Evolutionary conservation across 2,329 filamentous ascomycete genomes (phyloP).

Genomic region (Fusarium anguioides): DNA sequence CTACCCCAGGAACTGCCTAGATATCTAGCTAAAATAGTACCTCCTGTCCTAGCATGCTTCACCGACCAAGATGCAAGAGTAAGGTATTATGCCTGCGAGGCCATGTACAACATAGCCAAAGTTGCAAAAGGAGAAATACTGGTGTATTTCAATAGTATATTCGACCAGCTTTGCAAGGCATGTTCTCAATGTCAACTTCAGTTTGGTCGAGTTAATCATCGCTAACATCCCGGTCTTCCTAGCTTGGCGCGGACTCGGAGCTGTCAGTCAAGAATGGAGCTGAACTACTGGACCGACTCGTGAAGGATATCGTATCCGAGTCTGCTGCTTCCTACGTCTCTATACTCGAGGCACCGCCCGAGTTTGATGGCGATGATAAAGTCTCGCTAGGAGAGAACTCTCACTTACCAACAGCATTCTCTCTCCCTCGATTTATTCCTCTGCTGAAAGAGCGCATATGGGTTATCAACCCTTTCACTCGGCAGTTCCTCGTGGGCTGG

Average conservation of each 20-base stretch:
- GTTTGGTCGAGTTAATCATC: background rate
- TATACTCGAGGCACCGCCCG: constrained; percentile 73
- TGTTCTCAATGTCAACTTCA: background rate
- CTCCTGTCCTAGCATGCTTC: constrained; percentile 96
- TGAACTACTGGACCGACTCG: constrained; percentile 90
- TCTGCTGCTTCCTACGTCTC: constrained; percentile 96
- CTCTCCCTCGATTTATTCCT: constrained; percentile 89
- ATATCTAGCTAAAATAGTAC: constrained; percentile 93
- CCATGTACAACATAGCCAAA: constrained; percentile 99
- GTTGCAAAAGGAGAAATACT: constrained; percentile 98
- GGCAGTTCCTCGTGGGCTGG: constrained; percentile 96
- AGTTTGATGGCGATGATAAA: constrained; percentile 59
- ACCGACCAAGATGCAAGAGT: constrained; percentile 97
- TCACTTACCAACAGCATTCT: constrained; percentile 85
- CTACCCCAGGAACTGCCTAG: constrained; percentile 80
- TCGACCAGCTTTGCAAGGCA: constrained; percentile 97
- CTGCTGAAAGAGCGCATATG: constrained; percentile 93
- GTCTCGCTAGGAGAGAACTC: constrained; percentile 58
- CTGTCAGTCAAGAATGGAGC: constrained; percentile 98
- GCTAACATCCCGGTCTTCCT: constrained; percentile 12
- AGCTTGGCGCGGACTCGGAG: constrained; percentile 96
- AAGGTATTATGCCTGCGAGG: constrained; percentile 97
- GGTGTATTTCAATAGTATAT: constrained; percentile 98
- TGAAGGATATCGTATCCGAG: constrained; percentile 97
- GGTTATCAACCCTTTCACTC: constrained; percentile 93